Conservation (phyloP, 1,284 basidiomycete species). For the Salmacisia buchloeana region DNA sequence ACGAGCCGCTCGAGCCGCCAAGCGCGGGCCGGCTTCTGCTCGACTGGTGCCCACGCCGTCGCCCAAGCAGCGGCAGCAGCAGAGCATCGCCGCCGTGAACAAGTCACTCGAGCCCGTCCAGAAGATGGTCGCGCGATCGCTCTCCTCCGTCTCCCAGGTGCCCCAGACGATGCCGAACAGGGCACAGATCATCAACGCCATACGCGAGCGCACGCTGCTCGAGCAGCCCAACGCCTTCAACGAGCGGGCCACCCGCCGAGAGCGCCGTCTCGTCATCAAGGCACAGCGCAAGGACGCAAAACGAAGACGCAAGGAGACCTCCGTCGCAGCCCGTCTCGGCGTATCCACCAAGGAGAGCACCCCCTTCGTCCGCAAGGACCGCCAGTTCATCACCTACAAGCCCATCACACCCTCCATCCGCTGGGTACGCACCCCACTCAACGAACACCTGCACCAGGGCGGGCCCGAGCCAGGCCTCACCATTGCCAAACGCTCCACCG, state of each 20-base stretch:
- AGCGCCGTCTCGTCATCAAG: conserved; percentile 35
- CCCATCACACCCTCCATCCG: conserved; percentile 78
- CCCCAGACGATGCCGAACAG: background rate
- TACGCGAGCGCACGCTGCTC: background rate
- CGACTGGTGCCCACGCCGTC: no score
- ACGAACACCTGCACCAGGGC: conserved; percentile 76
- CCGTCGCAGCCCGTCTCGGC: conserved; percentile 40
- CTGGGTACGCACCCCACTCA: conserved; percentile 74
- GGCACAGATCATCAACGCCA: background rate
- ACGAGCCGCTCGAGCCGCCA: no score
- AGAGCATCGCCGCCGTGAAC: no score
- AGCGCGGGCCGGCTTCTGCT: no score
- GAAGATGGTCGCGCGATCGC: background rate
- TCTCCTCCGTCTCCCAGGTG: conserved; percentile 3
- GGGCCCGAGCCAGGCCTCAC: conserved; percentile 76
- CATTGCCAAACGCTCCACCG: conserved; percentile 71
- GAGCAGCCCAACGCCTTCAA: background rate
- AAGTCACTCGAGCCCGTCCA: background rate
- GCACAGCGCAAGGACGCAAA: conserved; percentile 27
- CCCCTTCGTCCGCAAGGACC: conserved; percentile 44
- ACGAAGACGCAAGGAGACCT: conserved; percentile 22
- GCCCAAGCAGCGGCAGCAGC: no score
- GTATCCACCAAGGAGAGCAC: conserved; percentile 29
- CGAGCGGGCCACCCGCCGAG: conserved; percentile 17
- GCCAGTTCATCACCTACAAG: conserved; percentile 77